These are phyloP conservation scores for Candida quercuum DNA, from an alignment of 805 yeast species.

Conservation along the genomic window DNA sequence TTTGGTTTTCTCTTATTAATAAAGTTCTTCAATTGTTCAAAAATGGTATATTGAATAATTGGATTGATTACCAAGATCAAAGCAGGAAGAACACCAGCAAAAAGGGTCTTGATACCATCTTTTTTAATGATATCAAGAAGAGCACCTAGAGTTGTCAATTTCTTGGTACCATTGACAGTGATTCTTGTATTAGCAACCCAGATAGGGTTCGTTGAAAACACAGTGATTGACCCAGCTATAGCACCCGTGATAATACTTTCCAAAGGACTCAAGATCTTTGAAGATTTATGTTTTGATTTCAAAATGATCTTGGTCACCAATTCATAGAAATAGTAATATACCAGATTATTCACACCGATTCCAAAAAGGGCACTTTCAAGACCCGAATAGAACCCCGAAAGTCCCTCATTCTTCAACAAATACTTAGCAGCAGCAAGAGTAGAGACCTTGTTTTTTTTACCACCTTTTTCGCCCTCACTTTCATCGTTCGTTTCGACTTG, in stretches of 20 bases:
- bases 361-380: conserved; percentile 85
- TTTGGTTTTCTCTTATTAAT: conserved; percentile 44
- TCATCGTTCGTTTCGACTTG: conserved; percentile 18
- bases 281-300: conserved; percentile 17
- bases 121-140: conserved; percentile 56
- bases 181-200: conserved; percentile 94
- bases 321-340: conserved; percentile 89
- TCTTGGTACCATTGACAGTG: conserved; percentile 45
- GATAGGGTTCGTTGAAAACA: conserved; percentile 77
- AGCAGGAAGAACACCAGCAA: conserved; percentile 87
- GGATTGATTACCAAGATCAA: conserved; percentile 83
- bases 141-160: conserved; percentile 46
- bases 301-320: conserved; percentile 47
- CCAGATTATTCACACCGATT: conserved; percentile 77
- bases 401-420: conserved; percentile 53
- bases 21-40: conserved; percentile 75
- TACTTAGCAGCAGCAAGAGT: conserved; percentile 36
- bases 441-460: conserved; percentile 17
- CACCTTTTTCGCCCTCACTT: conserved; percentile 5
- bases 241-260: conserved; percentile 42
- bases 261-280: conserved; percentile 13
- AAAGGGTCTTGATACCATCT: conserved; percentile 69
- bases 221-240: conserved; percentile 82
- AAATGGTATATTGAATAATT: conserved; percentile 85
- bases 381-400: conserved; percentile 74